Percentiles rank a stretch among this genome's conserved stretches.
These are phyloP conservation scores for Diaporthe batatas DNA, from an alignment of 2,329 filamentous ascomycete species.

Conservation along the genomic window DNA sequence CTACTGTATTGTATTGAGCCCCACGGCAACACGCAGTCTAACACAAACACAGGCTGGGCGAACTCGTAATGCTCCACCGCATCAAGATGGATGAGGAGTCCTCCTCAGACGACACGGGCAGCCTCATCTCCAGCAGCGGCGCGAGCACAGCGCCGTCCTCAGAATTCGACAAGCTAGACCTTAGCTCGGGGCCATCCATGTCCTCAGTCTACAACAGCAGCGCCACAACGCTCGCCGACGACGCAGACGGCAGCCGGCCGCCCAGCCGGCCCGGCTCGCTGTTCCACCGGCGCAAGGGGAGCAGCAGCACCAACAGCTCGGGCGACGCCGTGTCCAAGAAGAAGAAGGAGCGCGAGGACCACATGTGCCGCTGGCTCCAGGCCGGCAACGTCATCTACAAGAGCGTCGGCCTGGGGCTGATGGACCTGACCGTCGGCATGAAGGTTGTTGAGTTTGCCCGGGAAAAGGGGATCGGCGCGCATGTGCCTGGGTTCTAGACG, in stretches of 20 bases:
- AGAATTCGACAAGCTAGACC: constrained; percentile 53
- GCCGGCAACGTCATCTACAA: constrained; percentile 77
- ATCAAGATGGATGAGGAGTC: constrained; percentile 57
- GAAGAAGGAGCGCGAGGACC: constrained; percentile 62
- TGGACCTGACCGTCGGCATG: constrained; percentile 74
- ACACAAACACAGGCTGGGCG: constrained; percentile 71
- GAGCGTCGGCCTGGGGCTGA: constrained; percentile 74
- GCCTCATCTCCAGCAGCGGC: constrained; percentile 41
- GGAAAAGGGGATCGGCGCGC: constrained; percentile 66
- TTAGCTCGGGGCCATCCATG: constrained; percentile 52
- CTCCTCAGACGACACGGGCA: constrained; percentile 42
- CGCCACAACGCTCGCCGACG: constrained; percentile 21
- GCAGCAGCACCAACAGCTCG: constrained; percentile 40
- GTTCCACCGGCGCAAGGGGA: constrained; percentile 48
- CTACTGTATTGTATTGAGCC: background rate
- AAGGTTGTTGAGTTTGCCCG: constrained; percentile 69
- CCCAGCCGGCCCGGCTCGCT: constrained; percentile 45
- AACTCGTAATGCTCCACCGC: constrained; percentile 75
- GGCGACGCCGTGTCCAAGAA: constrained; percentile 44
- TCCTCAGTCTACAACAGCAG: constrained; percentile 54
- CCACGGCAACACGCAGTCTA: background rate
- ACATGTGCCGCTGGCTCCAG: constrained; percentile 68
- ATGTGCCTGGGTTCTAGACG: constrained; percentile 64
- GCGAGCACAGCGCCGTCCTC: constrained; percentile 50
- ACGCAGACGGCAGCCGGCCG: constrained; percentile 37